These are phyloP conservation scores for Trypethelium eluteriae DNA, from an alignment of 495 filamentous ascomycete genomes.

Conservation along the genomic window DNA sequence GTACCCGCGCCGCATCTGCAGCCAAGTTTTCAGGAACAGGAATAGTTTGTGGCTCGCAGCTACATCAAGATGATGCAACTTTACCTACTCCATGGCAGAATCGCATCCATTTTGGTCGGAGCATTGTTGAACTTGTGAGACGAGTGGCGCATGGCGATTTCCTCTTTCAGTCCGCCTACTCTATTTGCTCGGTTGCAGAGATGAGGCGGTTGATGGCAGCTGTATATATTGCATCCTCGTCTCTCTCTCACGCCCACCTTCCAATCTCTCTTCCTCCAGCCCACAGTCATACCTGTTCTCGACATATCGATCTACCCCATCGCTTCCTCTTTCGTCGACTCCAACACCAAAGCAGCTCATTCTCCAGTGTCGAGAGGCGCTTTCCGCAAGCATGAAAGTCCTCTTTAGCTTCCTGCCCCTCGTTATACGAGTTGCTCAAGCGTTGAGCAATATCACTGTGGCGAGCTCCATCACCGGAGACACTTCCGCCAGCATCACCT, in stretches of 20 bases:
- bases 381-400: background rate
- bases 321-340: background rate
- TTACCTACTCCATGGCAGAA: background rate
- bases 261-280: background rate
- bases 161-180: background rate
- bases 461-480: conserved; percentile 14
- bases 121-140: background rate
- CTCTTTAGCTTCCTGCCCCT: conserved; percentile 11
- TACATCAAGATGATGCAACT: background rate
- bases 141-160: conserved; percentile 7
- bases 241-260: background rate
- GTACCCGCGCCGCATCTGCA: background rate
- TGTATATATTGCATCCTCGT: background rate
- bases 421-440: conserved; percentile 10
- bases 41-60: background rate
- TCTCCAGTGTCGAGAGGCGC: background rate
- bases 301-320: background rate
- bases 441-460: conserved; percentile 13
- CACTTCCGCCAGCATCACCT: conserved; percentile 14
- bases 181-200: background rate
- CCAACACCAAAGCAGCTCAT: background rate
- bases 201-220: too few species aligned
- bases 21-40: conserved; percentile 4
- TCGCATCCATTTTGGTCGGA: background rate
- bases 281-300: too few species aligned